phyloP scores from a whole-genome alignment of 2,329 filamentous ascomycete species.

The Dactylellina haptotyla region DNA sequence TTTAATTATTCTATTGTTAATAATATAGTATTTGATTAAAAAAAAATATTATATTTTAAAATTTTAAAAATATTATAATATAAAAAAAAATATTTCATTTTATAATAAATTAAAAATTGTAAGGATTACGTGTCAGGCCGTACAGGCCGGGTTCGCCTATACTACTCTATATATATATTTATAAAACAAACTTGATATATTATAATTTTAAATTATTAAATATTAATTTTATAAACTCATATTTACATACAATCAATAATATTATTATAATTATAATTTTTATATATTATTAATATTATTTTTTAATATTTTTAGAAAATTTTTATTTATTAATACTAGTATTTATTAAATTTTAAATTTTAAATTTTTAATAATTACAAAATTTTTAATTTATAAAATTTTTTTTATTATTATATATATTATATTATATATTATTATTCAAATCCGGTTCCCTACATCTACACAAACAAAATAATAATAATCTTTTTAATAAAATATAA shows the following conservation, averaged over 20 bases:
- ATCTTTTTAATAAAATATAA: too few relatives aligned
- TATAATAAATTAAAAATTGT: conserved; percentile 4
- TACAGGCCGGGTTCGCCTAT: too few relatives aligned
- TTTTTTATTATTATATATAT: neutral
- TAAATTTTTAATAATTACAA: neutral
- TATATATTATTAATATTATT: neutral
- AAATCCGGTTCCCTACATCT: too few relatives aligned
- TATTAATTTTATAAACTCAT: too few relatives aligned
- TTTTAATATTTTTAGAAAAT: neutral
- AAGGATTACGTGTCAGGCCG: too few relatives aligned
- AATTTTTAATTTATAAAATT: neutral
- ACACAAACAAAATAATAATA: too few relatives aligned
- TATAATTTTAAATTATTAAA: too few relatives aligned
- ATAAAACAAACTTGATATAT: too few relatives aligned
- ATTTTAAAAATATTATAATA: neutral
- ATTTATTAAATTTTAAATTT: neutral
- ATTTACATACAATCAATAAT: neutral
- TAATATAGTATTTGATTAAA: neutral
- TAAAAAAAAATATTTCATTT: neutral
- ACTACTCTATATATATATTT: too few relatives aligned
- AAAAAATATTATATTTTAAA: neutral
- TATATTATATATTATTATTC: too few relatives aligned
- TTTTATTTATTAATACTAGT: neutral
- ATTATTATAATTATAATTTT: neutral
- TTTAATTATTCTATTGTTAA: too few relatives aligned